Evolutionary conservation across 2,329 filamentous ascomycete genomes (phyloP).

Genomic region (Cercospora zeina): DNA sequence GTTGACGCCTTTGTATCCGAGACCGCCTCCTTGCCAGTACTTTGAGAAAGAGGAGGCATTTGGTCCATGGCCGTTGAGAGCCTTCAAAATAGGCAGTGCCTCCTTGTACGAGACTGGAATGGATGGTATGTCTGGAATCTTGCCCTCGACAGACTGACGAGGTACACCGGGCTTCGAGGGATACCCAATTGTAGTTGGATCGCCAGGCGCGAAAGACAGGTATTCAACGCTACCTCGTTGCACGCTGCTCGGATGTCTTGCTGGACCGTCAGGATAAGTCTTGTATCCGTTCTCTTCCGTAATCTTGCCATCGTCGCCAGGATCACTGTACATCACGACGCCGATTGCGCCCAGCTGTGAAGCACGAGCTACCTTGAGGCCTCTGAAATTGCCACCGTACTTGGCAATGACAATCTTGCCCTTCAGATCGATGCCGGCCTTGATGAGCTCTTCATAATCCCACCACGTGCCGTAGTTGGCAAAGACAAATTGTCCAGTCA

Average conservation of each 20-base stretch:
- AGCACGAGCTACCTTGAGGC: conserved; percentile 88
- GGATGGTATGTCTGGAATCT: conserved; percentile 83
- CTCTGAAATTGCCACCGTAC: conserved; percentile 84
- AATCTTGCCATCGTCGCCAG: conserved; percentile 79
- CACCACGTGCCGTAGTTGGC: conserved; percentile 87
- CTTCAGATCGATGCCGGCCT: conserved; percentile 70
- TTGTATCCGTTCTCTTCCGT: conserved; percentile 79
- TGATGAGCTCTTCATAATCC: conserved; percentile 79
- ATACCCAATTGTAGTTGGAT: conserved; percentile 92
- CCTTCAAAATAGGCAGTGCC: conserved; percentile 81
- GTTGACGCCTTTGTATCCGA: conserved; percentile 75
- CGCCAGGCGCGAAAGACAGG: conserved; percentile 59
- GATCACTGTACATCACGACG: conserved; percentile 81
- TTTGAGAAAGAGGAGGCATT: conserved; percentile 71
- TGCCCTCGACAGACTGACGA: conserved; percentile 66
- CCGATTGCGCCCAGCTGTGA: conserved; percentile 88
- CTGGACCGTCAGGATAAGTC: conserved; percentile 81
- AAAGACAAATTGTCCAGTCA: conserved; percentile 82
- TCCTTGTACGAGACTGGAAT: conserved; percentile 87
- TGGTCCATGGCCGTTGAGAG: conserved; percentile 85
- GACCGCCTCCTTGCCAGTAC: conserved; percentile 66
- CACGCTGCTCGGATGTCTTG: conserved; percentile 82
- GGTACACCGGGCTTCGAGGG: conserved; percentile 87
- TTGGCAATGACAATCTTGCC: conserved; percentile 86
- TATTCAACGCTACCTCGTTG: conserved; percentile 81